Base-by-base conservation (phyloP, 257 asterid genomes). In the Plantago elongata region DNA sequence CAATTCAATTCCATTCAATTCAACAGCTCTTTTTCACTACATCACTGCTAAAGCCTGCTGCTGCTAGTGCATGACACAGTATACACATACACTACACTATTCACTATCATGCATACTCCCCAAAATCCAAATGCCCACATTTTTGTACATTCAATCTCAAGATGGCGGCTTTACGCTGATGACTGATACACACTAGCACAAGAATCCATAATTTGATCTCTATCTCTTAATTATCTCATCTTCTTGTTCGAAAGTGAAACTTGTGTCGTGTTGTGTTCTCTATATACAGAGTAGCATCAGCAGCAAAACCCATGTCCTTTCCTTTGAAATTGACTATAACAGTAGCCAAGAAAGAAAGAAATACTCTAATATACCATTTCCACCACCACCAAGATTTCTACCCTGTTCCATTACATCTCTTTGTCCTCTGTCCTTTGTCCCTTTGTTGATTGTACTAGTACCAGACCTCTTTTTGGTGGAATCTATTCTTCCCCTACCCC, bases 301-400 rank as follows among this genome's bases (percentile, higher is more conserved):
- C 40, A 22, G 7, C 58, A 52, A 51, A 51, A 9, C 43, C 29
- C 38, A n/a, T 55, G 75, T 73, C 74, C 63, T 67, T 60, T 66
- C 72, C 40, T 13, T 62, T 64, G 81, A 76, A 15, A 71, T 62
- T 64, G 81, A 76, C 78, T 58, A 50, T 61, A 76, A 69, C 58
- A 72, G 78, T 69, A 57, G 57, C 14, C 51, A 64, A 42, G 47
- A 63, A 49, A 61, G n/a, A n/a, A n/a, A 64, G 30, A 22, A 1
- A 56, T 11, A n/a, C 7, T 3, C 40, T 67, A 22, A 22, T 22
- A 22, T 22, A 22, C 27, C 38, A 34, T 3, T 5, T 2, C 3
- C 5, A 34, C 38, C 40, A 34, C 40, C 40, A 34, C 40, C 8
- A 34, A 7, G 2, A 22, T 1, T 22, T 22, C 27, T 22, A 22